Evolutionary conservation across 805 yeast genomes (phyloP), one percentile per base, ranked within the genome.

Genomic region (Monosporozyma unispora): DNA sequence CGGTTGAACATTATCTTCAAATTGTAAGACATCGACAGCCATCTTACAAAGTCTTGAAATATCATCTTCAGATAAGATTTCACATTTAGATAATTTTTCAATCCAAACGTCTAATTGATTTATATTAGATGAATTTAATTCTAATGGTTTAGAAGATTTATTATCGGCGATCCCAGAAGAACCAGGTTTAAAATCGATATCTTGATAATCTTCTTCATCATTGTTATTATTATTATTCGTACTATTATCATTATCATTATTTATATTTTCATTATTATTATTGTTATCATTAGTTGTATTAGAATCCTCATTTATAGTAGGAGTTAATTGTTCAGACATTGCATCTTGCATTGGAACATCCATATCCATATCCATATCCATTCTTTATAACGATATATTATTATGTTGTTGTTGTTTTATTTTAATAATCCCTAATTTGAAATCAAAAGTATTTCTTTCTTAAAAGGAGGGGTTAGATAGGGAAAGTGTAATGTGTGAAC

Each of bases 1-100:
- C 1, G 96, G 96, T 70, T 91, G 96, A 46, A 91, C 96, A 64
- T 93, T 91, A 59, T 87, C 90, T 71, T 90, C 97, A 58, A 81
- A 83, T 66, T 87, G 95, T 60, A 90, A 72, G 31, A 89, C 93
- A 57, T 90, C 96, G 52, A 84, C 81, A 22, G 96, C 96, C 93
- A 87, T 85, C 55, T 81, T 84, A 63, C 97, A 89, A 54, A 89
- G 71, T 59, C 78, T 75, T 56, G 80, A 80, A 22, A 90, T 95
- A 52, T 87, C 89, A 33, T 78, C 80, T 69, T 89, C 96, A 37
- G 80, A 72, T 50, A 89, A 74, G 18, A 91, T 89, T 67, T 87
- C 85, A 68, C 97, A 89, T 55, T 80, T 76, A 51, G 81, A 70
- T 54, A 89, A 71, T 63, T 80, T 82, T 56, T 82, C 91, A 59